A percentile compares a stretch with the other conserved stretches of the same genome.
Evolutionary conservation across 352 stramenopile species (phyloP).

Genomic region (Phytophthora fragariae): DNA sequence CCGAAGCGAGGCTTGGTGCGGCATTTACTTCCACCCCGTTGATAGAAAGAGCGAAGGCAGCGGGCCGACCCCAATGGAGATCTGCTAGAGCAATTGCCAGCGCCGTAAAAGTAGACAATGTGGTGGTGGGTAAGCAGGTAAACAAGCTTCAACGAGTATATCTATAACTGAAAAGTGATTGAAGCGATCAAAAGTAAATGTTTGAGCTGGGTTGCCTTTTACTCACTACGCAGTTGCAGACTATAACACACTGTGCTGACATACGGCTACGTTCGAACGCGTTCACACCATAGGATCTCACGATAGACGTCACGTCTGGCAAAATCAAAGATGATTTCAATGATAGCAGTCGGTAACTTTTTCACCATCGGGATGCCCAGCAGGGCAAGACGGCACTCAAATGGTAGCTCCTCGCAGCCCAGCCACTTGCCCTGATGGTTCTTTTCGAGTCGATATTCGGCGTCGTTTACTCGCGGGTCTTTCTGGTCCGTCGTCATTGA

Average conservation of each 20-base stretch:
- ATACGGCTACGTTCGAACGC: not conserved
- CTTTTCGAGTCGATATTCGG: slow-evolving; percentile 21
- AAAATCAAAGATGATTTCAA: slow-evolving; percentile 47
- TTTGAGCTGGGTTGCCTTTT: no score
- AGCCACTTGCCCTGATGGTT: slow-evolving; percentile 29
- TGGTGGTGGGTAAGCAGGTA: not conserved
- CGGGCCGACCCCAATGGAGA: slow-evolving; percentile 56
- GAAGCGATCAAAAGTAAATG: not conserved
- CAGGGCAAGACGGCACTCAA: slow-evolving; percentile 35
- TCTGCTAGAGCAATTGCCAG: slow-evolving; percentile 41
- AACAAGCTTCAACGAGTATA: slow-evolving; percentile 15
- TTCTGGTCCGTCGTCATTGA: slow-evolving; percentile 31
- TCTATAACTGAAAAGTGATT: slow-evolving; percentile 15
- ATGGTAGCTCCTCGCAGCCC: slow-evolving; percentile 25
- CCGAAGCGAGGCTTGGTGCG: slow-evolving; percentile 77
- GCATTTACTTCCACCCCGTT: slow-evolving; percentile 75
- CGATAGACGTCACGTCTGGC: slow-evolving; percentile 32
- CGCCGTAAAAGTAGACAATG: not conserved
- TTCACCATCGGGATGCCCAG: slow-evolving; percentile 26
- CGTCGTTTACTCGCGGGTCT: not conserved
- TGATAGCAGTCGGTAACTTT: slow-evolving; percentile 33
- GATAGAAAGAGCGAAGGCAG: slow-evolving; percentile 39
- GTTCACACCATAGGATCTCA: slow-evolving; percentile 47
- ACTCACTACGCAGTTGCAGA: no score
- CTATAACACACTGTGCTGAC: no score